Conservation (phyloP, 2,329 filamentous ascomycete species). For the Fusarium sp. region DNA sequence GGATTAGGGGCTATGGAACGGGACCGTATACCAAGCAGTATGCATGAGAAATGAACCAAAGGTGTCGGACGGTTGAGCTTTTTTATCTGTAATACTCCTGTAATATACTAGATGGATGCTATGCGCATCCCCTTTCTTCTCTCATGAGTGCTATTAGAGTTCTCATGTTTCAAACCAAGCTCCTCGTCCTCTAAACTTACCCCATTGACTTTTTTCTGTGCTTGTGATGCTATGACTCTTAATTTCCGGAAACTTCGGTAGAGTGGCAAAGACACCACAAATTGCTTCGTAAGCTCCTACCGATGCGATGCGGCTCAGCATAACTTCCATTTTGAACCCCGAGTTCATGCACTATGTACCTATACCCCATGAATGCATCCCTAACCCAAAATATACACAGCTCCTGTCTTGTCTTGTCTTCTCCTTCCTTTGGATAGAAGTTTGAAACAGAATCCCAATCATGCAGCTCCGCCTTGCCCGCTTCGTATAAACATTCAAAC, state of each 20-base stretch:
- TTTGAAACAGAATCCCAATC: constrained; percentile 2
- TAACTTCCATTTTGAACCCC: not conserved
- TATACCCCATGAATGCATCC: constrained; percentile 20
- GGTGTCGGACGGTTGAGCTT: constrained; percentile 8
- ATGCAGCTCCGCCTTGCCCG: constrained; percentile 5
- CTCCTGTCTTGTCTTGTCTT: not conserved
- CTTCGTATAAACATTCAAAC: constrained; percentile 26
- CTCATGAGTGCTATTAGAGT: not conserved
- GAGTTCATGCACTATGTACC: constrained; percentile 11
- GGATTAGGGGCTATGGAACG: not conserved
- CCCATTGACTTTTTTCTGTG: not conserved
- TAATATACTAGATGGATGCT: constrained; percentile 38
- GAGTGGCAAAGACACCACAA: constrained; percentile 18
- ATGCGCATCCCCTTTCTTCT: constrained; percentile 1
- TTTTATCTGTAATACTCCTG: constrained; percentile 29
- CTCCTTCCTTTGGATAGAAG: not conserved
- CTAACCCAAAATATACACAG: constrained; percentile 21
- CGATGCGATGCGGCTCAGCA: not conserved
- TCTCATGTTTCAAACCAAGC: not conserved
- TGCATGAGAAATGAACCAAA: constrained; percentile 22
- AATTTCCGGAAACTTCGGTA: constrained; percentile 21
- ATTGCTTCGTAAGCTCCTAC: constrained; percentile 25
- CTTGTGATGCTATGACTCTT: constrained; percentile 11
- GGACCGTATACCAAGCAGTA: constrained; percentile 17
- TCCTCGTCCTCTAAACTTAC: not conserved